phyloP scores from a whole-genome alignment of 345 rosid species.

The Linum lewisii region DNA sequence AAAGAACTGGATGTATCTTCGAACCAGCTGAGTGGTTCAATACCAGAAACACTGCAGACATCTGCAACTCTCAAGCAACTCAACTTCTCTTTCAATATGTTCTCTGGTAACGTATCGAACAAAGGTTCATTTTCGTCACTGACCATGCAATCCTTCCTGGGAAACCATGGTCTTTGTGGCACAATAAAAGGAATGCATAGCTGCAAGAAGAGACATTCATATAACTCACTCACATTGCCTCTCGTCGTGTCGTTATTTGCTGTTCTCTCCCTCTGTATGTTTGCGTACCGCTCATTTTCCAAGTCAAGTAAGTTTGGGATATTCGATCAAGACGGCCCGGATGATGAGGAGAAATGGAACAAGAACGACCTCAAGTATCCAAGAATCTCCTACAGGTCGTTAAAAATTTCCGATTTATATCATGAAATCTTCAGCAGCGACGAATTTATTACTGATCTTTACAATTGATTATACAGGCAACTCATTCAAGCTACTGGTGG shows the following conservation, averaged over 20 bases:
- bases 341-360: conserved; percentile 38
- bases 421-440: too few species aligned
- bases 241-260: conserved; percentile 44
- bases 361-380: conserved; percentile 40
- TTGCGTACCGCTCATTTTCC: conserved; percentile 30
- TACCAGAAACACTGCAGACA: conserved; percentile 50
- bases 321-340: conserved; percentile 27
- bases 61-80: conserved; percentile 51
- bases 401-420: too few species aligned
- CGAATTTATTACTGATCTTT: too few species aligned
- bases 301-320: conserved; percentile 28
- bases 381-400: conserved; percentile 40
- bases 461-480: conserved; percentile 24
- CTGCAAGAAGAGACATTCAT: conserved; percentile 39
- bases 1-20: conserved; percentile 51
- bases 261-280: conserved; percentile 37
- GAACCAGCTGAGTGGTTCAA: conserved; percentile 50
- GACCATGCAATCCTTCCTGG: conserved; percentile 54
- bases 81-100: conserved; percentile 70
- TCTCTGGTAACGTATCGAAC: conserved; percentile 54
- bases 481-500: conserved; percentile 77
- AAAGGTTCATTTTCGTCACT: conserved; percentile 51
- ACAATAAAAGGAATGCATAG: conserved; percentile 54
- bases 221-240: conserved; percentile 36
- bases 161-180: conserved; percentile 67